Base-by-base conservation (phyloP, 2,329 filamentous ascomycete species). In the Nemania sp. region DNA sequence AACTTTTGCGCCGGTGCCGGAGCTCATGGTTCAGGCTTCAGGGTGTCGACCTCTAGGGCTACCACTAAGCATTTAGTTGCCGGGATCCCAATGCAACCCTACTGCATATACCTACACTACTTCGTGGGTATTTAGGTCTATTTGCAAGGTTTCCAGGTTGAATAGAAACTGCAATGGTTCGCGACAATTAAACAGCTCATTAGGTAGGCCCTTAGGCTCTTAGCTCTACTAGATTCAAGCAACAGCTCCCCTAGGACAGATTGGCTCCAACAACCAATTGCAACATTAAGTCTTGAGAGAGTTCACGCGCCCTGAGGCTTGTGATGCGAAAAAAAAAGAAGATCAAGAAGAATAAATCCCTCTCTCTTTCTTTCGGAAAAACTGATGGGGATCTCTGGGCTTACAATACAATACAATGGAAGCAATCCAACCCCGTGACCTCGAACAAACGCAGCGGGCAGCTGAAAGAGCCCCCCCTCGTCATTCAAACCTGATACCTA, bases 1-100 rank as follows among this genome's bases (percentile, higher is more conserved):
- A 29, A 60, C 37, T 60, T 60, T 60, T 57, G 17, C 12, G 40
- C 60, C 60, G 60, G 45, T 39, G 54, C 37, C 15, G 35, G 15
- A 39, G 35, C 35, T 29, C 25, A 29, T 4, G 25, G 4, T 29
- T 29, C 25, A 29, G 7, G 25, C 25, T 29, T 4, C 25, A 29
- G 25, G 7, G 25, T 7, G 25, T 29, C 25, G 25, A 53, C 25
- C 50, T 20, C 42, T 37, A 37, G 37, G 25, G 25, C 25, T 29
- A 29, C 25, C 25, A 29, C 25, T 29, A 29, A 29, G 25, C 3
- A 29, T 29, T 29, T 29, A 29, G 25, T 7, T 7, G 7, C 25
- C 25, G 7, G 25, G 25, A 29, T n/a, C 25, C 25, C 25, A 29
- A 29, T 29, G 25, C 25, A 4, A 29, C 35, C 35, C 35, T 39